These are phyloP conservation scores for Isabelozyma heimii DNA, from an alignment of 805 yeast species.

Conservation along the genomic window DNA sequence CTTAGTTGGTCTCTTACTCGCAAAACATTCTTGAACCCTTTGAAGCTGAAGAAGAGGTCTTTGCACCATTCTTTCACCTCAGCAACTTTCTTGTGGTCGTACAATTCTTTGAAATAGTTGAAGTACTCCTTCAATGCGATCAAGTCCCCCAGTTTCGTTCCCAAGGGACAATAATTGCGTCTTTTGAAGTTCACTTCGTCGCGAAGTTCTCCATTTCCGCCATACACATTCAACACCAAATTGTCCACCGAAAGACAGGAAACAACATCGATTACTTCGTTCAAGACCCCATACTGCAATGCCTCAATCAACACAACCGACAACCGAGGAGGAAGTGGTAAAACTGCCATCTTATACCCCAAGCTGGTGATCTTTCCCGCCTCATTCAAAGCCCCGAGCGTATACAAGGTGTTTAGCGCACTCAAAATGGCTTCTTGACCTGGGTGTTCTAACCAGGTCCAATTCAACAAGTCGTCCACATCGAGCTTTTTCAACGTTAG, in stretches of 20 bases:
- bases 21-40: conserved; percentile 76
- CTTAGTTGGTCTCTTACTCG: conserved; percentile 74
- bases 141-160: conserved; percentile 78
- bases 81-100: conserved; percentile 25
- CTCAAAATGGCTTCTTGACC: conserved; percentile 71
- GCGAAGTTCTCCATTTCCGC: conserved; percentile 61
- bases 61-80: conserved; percentile 83
- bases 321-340: conserved; percentile 91
- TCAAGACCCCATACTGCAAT: conserved; percentile 52
- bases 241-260: conserved; percentile 94
- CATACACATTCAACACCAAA: conserved; percentile 67
- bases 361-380: conserved; percentile 71
- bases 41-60: conserved; percentile 68
- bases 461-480: conserved; percentile 75
- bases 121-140: conserved; percentile 77
- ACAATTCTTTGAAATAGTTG: conserved; percentile 45
- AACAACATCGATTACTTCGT: conserved; percentile 79
- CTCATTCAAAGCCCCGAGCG: conserved; percentile 76
- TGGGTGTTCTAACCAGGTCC: conserved; percentile 94
- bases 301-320: conserved; percentile 83
- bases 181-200: conserved; percentile 83
- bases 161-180: conserved; percentile 64
- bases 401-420: conserved; percentile 75
- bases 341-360: conserved; percentile 83
- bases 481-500: conserved; percentile 80